Base-by-base conservation (phyloP, 805 yeast species). In the Metschnikowia colocasiae region DNA sequence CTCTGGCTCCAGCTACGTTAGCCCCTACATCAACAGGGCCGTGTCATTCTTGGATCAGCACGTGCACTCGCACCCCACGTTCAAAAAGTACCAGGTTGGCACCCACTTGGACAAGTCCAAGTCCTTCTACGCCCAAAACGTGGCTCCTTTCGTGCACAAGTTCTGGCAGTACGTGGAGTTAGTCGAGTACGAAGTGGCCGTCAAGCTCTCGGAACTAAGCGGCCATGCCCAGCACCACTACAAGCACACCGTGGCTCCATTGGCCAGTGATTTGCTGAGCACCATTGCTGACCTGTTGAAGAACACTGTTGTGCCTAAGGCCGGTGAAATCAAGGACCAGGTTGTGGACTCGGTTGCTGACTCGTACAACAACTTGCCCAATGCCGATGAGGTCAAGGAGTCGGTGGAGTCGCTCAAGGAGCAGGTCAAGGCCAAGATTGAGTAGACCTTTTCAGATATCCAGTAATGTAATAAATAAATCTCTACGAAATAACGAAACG, bases 21-120 rank as follows among this genome's bases (percentile, higher is more conserved):
- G 58, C 43, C 77, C 77, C 30, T 69, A 68, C 54, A 46, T 59
- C 27, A 48, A 54, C 29, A 40, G 58, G 39, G 65, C 51, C 23
- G 61, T 62, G 26, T 51, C 42, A 7, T 65, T 64, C 54, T 61
- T 71, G 53, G 74, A 69, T 55, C 53, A 58, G 20, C 64, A 66
- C 46, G 73, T 71, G 47, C 69, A 63, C 58, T 58, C 71, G n/a
- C 67, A 67, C 52, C 64, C 59, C 25, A 57, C 63, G 44, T 67
- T 60, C 60, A 59, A 59, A 45, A 59, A 71, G 53, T 64, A 68
- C 55, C 50, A 63, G 45, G 59, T 71, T 29, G 58, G 51, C 19
- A 58, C 61, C 31, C 64, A 69, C 50, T 27, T 69, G 25, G 57
- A 52, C 40, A 35, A 23, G 19, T 61, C 54, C 55, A 57, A 61